Base-by-base conservation (phyloP, 2,329 filamentous ascomycete genomes). In the Lizonia empirigonia region DNA sequence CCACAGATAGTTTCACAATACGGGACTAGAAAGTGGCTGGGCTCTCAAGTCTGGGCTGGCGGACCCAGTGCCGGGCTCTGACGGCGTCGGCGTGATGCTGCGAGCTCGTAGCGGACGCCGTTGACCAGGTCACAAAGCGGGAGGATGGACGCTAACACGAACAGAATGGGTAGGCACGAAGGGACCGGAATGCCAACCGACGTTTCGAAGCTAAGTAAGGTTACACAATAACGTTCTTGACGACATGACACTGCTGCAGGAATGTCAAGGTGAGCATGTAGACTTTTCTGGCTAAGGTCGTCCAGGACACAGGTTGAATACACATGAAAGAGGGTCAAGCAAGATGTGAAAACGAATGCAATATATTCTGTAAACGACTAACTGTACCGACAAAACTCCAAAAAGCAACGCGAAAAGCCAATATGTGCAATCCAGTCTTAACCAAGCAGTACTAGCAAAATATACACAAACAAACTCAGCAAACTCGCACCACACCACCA, bases 41-140 rank as follows among this genome's bases (percentile, higher is more conserved):
- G 38, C 23, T 39, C 12, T 30, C 27, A 4, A 35, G 29, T 24
- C 40, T 44, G 23, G 35, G 24, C 23, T 29, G 10, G 3, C 3
- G n/a, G 5, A 18, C 12, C 10, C 7, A 39, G 7, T 7, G 4
- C 7, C 10, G 9, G 18, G 30, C 27, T 15, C 37, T 26, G 12
- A 26, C 32, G 16, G 36, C 26, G 22, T 36, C 22, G 22, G 23
- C 26, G 12, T 7, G 18, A n/a, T 20, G 34, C 13, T 26, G 26
- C 34, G n/a, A 23, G 34, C 29, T 18, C 12, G 27, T 29, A 27
- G 33, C 30, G 18, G 30, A 40, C 19, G 34, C 48, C 35, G 30
- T 40, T 44, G 47, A 44, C 48, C 48, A 24, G 41, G 48, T 45
- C 48, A 51, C 35, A 13, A 23, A 39, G 41, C 48, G 48, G 47